Evolutionary conservation across 495 filamentous ascomycete species (phyloP), one percentile per base, ranked within the genome.

Genomic region (Xylaria acuta): DNA sequence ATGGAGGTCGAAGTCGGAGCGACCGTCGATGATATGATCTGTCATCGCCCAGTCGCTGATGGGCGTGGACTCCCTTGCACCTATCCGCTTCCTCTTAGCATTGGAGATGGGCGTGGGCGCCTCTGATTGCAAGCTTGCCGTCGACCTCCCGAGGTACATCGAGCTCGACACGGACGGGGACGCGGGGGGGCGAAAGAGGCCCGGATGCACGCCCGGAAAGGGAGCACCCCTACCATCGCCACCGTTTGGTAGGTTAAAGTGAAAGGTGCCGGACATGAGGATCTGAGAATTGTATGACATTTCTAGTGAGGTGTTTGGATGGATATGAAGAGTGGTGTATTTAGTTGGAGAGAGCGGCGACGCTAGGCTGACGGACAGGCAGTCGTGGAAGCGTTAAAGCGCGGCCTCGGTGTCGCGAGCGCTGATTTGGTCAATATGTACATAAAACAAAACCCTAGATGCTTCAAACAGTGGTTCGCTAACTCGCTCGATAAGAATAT

Each of bases 171-270:
- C 83, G 5, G 90, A 90, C 5, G 89, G 86, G 20, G 92, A 89
- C n/a, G 82, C 79, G 5, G 92, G 92, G 2, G 91, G 87, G 71
- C 89, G 91, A 78, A 94, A 94, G 75, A 94, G 81, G 79, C 88
- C 79, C 75, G 86, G 82, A 88, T 90, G 78, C 82, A 82, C 80
- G 82, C 85, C 30, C 82, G 86, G 64, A n/a, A 87, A 81, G 30
- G 84, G 78, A 40, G 82, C 18, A 7, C 69, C 69, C 11, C 49
- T 65, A 38, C 62, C 70, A 9, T 45, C 75, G 66, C 79, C 67
- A 59, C 71, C 70, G 25, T 76, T 73, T 14, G 76, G 66, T 12
- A 74, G 30, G 54, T 90, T 88, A 65, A 86, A 80, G 68, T 86
- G 81, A 74, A 88, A 86, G 60, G 82, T 81, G 25, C 81, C 82